Evolutionary conservation across 169 alveolate species (phyloP), one percentile per base, ranked within the genome.

Genomic region (Plasmodium relictum): DNA sequence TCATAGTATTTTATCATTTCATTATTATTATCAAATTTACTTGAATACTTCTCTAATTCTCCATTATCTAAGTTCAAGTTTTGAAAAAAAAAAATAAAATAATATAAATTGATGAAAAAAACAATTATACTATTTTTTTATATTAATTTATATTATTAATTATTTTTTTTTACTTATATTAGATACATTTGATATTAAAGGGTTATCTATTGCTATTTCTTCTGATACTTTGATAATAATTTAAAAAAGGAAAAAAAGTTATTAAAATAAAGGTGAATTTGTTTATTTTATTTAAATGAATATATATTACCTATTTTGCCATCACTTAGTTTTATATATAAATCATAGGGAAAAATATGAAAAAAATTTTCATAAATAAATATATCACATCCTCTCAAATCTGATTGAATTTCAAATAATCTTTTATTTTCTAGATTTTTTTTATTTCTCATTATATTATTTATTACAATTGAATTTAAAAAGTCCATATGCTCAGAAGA

Each of bases 361-460:
- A 65, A 80, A 70, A 52, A 58, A 71, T 80, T 44, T 52, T 80
- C 90, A 31, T 80, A 80, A 3, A 80, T 44, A 52, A 69, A 66
- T 24, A 65, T 61, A 59, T 80, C 44, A 31, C 54, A 24, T n/a
- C 24, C 80, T 20, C 18, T 58, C 42, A 80, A 66, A 59, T 54
- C 45, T 3, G 80, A 18, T 20, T 80, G 56, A 31, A 80, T 50
- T 18, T 80, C 78, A 7, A 56, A 80, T 24, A 80, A 7, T n/a
- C 66, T 76, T 10, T 76, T 80, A 50, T 80, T 80, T 22, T 68
- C 45, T 12, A 80, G 24, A 5, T 39, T 41, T 68, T 80, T 80
- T 16, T 80, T 80, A 68, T 80, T 80, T 68, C 50, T 80, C 90
- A 80, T 80, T 39, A 80, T 80, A 50, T 80, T 80, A 39, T 80